phyloP scores from a whole-genome alignment of 306 rosid genomes.

The Glycine soja region DNA sequence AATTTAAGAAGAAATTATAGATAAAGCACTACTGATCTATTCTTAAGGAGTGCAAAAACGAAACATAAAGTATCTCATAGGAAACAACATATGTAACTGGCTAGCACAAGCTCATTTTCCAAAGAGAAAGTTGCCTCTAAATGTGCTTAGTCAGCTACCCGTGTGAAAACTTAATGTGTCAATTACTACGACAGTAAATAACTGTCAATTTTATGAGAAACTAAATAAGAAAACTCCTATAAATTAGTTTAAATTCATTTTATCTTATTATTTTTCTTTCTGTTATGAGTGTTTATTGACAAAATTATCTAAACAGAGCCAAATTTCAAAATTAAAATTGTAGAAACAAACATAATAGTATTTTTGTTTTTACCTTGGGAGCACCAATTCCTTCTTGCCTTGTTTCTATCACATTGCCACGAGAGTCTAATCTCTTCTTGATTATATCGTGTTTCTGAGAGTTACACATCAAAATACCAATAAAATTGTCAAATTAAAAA shows the following conservation, averaged over 20 bases:
- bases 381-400: slow-evolving; percentile 93
- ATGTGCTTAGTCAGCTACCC: slow-evolving; percentile 1
- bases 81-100: slow-evolving; percentile 5
- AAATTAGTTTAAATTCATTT: background rate
- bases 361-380: slow-evolving; percentile 66
- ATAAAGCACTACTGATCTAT: slow-evolving; percentile 23
- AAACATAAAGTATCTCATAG: slow-evolving; percentile 11
- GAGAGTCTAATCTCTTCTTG: slow-evolving; percentile 87
- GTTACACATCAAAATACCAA: slow-evolving; percentile 29
- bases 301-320: too few relatives aligned
- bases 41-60: slow-evolving; percentile 14
- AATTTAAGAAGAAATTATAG: background rate
- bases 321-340: too few relatives aligned
- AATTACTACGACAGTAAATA: background rate
- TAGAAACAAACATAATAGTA: too few relatives aligned
- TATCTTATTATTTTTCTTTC: background rate
- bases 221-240: background rate
- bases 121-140: background rate
- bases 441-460: slow-evolving; percentile 92
- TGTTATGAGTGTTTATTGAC: too few relatives aligned
- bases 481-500: slow-evolving; percentile 19
- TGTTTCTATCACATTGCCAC: slow-evolving; percentile 89
- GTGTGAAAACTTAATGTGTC: background rate
- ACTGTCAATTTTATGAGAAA: background rate
- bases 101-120: slow-evolving; percentile 7